phyloP scores from a whole-genome alignment of 768 basidiomycete genomes.

The Rhodosporidiobolus sp. region DNA sequence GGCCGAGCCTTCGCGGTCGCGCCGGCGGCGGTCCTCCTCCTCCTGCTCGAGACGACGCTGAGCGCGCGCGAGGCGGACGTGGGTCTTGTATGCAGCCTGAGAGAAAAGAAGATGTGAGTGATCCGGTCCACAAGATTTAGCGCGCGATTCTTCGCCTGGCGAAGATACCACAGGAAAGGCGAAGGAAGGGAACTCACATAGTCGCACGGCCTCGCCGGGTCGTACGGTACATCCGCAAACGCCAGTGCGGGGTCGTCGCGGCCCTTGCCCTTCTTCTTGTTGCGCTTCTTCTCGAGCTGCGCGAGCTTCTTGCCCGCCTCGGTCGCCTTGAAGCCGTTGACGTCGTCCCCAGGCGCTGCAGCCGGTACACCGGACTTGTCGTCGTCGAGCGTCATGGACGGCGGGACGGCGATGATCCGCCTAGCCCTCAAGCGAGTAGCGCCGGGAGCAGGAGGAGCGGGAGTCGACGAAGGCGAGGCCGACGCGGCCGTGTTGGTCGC shows the following conservation, averaged over 20 bases:
- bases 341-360: conserved; percentile 14
- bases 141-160: no score
- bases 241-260: conserved; percentile 31
- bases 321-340: conserved; percentile 31
- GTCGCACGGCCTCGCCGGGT: conserved; percentile 38
- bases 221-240: conserved; percentile 32
- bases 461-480: background rate
- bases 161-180: no score
- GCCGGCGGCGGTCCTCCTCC: conserved; percentile 28
- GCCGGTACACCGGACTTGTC: conserved; percentile 1
- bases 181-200: conserved; percentile 25
- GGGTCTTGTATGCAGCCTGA: conserved; percentile 38
- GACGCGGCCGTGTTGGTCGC: background rate
- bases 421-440: background rate
- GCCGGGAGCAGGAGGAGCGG: background rate
- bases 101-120: background rate
- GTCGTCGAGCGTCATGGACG: conserved; percentile 32
- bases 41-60: conserved; percentile 31
- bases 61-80: conserved; percentile 15
- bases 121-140: no score
- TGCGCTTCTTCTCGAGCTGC: conserved; percentile 14
- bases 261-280: conserved; percentile 22
- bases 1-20: conserved; percentile 7
- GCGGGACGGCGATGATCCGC: conserved; percentile 19
- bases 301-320: conserved; percentile 29